Evolutionary conservation across 1,284 basidiomycete species (phyloP).

Genomic region (Cystobasidium slooffiae): DNA sequence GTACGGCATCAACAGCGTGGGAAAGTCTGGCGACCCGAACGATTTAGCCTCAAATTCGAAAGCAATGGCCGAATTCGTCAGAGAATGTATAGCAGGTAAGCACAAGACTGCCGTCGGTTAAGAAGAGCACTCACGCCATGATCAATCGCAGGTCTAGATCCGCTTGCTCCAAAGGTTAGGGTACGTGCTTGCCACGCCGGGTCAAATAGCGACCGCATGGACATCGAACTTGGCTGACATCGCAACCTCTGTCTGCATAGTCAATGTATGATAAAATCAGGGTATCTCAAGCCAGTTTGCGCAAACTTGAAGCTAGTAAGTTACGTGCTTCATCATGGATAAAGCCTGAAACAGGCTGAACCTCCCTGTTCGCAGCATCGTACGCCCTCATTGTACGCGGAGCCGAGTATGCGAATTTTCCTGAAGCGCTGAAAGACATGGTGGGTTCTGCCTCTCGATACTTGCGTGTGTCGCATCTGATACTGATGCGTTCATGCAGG

Average conservation of each 20-base stretch:
- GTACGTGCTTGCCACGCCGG: slow-evolving; percentile 35
- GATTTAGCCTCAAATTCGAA: slow-evolving; percentile 56
- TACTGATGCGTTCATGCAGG: not conserved
- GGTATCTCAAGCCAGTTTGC: slow-evolving; percentile 80
- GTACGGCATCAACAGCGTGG: slow-evolving; percentile 69
- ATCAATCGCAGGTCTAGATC: not conserved
- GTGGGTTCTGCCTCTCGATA: not conserved
- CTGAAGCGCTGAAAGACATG: slow-evolving; percentile 44
- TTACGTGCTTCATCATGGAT: slow-evolving; percentile 1
- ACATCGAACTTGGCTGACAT: slow-evolving; percentile 65
- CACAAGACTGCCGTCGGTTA: slow-evolving; percentile 13
- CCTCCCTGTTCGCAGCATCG: slow-evolving; percentile 45
- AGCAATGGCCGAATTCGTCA: slow-evolving; percentile 71
- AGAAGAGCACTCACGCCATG: slow-evolving; percentile 28
- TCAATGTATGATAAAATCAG: slow-evolving; percentile 85
- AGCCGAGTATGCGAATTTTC: slow-evolving; percentile 48
- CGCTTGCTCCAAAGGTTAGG: slow-evolving; percentile 25
- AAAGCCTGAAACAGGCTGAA: not conserved
- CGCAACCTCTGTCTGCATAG: slow-evolving; percentile 59
- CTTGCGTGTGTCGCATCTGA: not conserved
- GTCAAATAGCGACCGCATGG: slow-evolving; percentile 66
- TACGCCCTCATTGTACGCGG: slow-evolving; percentile 52
- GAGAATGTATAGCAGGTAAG: slow-evolving; percentile 75
- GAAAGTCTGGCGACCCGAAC: slow-evolving; percentile 53
- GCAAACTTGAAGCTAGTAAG: slow-evolving; percentile 92